phyloP scores from a whole-genome alignment of 2,329 filamentous ascomycete species.

The Daldinia sp. region DNA sequence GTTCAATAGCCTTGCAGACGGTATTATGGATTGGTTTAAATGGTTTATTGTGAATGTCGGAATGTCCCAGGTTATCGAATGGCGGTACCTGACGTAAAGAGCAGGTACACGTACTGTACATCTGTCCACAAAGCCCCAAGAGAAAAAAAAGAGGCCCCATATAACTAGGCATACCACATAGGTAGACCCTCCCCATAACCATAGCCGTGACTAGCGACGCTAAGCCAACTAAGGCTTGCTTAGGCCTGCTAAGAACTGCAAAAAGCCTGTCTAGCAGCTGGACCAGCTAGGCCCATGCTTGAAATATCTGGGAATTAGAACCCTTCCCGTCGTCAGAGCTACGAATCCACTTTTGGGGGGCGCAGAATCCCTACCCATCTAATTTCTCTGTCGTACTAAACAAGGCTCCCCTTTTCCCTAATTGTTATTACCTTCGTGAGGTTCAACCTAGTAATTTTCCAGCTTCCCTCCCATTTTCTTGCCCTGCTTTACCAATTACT shows the following conservation, averaged over 20 bases:
- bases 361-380: conserved; percentile 42
- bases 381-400: conserved; percentile 46
- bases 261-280: conserved; percentile 10
- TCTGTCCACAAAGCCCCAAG: conserved; percentile 11
- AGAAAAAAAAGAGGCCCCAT: too few species aligned
- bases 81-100: conserved; percentile 20
- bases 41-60: background rate
- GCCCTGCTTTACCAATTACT: conserved; percentile 33
- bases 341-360: conserved; percentile 38
- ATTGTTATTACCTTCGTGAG: conserved; percentile 43
- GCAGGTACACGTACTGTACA: conserved; percentile 20
- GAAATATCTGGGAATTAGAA: conserved; percentile 33
- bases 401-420: conserved; percentile 48
- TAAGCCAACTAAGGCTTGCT: conserved; percentile 16
- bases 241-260: too few species aligned
- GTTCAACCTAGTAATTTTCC: conserved; percentile 39
- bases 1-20: conserved; percentile 13
- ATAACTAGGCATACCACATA: background rate
- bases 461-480: conserved; percentile 33
- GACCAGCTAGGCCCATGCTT: conserved; percentile 30
- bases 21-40: conserved; percentile 13
- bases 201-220: conserved; percentile 22
- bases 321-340: conserved; percentile 39
- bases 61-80: too few species aligned
- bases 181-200: conserved; percentile 17